Evolutionary conservation across 2,329 filamentous ascomycete species (phyloP), one percentile per base, ranked within the genome.

Genomic region (Diaporthe velutina): DNA sequence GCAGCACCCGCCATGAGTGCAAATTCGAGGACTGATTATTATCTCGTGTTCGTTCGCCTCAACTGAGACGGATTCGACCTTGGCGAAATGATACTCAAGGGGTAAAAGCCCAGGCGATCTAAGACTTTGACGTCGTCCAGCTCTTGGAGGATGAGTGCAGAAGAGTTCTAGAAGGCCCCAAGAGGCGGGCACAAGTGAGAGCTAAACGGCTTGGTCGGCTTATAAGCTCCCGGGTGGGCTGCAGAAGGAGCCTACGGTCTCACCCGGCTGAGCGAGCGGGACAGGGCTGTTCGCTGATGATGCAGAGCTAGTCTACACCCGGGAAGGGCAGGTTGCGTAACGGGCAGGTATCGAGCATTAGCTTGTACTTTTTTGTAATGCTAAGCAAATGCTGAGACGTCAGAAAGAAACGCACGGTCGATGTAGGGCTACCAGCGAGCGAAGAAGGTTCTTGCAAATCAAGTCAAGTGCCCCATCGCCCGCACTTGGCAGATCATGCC

Each of bases 371-470:
- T 58, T 54, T 64, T 30, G 58, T 48, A 48, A 38, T 71, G 64
- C 64, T 52, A 67, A 40, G 64, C 64, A 67, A 67, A 67, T 67
- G 64, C 48, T 68, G 64, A 68, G 64, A 68, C 64, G 64, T 68
- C 45, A 22, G 64, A 68, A 54, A 6, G 33, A 54, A 28, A 68
- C 64, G 64, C 64, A 68, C 64, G 64, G 45, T 22, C 30, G 35
- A 40, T 30, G 48, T 68, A 68, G 64, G 64, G 64, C 64, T 68
- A 19, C 22, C 33, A 13, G 64, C 48, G 48, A 35, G 61, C n/a
- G 33, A 35, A 60, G 58, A 64, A 64, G 38, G 64, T 67, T 52
- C 19, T 52, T 12, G 30, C 45, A 67, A 52, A 13, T 38, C 30
- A 52, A 60, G 6, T 28, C 17, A 12, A 30, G 7, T n/a, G 3